phyloP scores from a whole-genome alignment of 768 basidiomycete species.

The Saitozyma podzolica region DNA sequence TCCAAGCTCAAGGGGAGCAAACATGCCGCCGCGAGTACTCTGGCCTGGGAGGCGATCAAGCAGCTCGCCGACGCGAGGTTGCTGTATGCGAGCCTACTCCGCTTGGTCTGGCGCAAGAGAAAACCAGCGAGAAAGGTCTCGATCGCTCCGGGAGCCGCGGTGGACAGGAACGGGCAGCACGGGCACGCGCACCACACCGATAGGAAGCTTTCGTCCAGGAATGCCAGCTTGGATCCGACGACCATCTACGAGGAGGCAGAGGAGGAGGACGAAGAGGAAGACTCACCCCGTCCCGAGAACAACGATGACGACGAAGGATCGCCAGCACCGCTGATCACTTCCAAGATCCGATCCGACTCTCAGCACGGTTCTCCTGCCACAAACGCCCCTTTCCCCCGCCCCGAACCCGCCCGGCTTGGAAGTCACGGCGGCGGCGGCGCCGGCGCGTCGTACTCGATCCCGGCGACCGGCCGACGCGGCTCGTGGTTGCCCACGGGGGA shows the following conservation, averaged over 20 bases:
- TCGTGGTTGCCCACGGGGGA: conserved; percentile 34
- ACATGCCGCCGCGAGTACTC: conserved; percentile 34
- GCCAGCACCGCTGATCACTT: neutral
- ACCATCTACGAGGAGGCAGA: conserved; percentile 40
- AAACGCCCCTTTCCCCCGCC: conserved; percentile 12
- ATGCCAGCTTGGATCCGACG: conserved; percentile 14
- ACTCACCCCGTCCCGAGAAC: too few relatives aligned
- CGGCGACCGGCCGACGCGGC: conserved; percentile 26
- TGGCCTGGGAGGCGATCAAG: conserved; percentile 45
- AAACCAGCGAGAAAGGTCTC: conserved; percentile 13
- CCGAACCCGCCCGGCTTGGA: conserved; percentile 7
- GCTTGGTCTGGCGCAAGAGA: conserved; percentile 47
- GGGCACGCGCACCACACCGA: neutral
- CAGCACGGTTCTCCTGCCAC: conserved; percentile 9
- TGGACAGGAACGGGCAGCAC: conserved; percentile 2
- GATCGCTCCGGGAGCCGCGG: neutral
- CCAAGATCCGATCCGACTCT: neutral
- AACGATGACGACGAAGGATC: neutral
- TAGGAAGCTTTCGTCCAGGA: conserved; percentile 10
- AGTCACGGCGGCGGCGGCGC: neutral
- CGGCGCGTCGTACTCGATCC: conserved; percentile 13
- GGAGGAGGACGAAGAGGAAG: conserved; percentile 14
- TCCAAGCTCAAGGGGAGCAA: conserved; percentile 45
- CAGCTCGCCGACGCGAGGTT: conserved; percentile 44
- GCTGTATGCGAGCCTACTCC: conserved; percentile 42